These are phyloP conservation scores for Vitis rotundifolia DNA, from an alignment of 164 flowering plant species.

Conservation along the genomic window DNA sequence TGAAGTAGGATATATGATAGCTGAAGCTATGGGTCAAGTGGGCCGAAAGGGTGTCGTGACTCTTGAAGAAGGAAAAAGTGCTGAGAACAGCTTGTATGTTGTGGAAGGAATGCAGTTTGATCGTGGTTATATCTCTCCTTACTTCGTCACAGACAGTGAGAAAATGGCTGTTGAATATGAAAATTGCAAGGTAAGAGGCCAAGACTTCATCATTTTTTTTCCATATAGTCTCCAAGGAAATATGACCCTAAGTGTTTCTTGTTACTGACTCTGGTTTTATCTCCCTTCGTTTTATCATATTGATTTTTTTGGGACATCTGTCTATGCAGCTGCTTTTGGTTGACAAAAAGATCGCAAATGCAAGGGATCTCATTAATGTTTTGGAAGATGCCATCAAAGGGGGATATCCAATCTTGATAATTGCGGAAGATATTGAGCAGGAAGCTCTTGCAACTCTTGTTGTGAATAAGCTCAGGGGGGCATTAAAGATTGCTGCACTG, in stretches of 20 bases:
- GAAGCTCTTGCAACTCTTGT: slow-evolving; percentile 98
- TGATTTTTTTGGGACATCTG: neutral
- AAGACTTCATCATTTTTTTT: neutral
- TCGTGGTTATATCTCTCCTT: slow-evolving; percentile 95
- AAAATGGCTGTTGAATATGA: slow-evolving; percentile 94
- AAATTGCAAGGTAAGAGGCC: slow-evolving; percentile 75
- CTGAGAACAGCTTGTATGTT: slow-evolving; percentile 87
- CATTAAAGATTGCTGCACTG: slow-evolving; percentile 91
- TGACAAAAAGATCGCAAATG: slow-evolving; percentile 94
- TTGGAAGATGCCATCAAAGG: slow-evolving; percentile 90
- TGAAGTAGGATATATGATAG: slow-evolving; percentile 94
- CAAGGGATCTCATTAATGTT: slow-evolving; percentile 80
- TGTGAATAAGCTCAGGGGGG: slow-evolving; percentile 91
- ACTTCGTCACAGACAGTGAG: slow-evolving; percentile 94
- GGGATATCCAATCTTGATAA: slow-evolving; percentile 76
- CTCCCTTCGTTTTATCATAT: no score
- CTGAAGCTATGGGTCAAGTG: slow-evolving; percentile 95
- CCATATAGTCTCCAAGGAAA: neutral
- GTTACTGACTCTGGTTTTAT: no score
- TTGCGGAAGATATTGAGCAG: slow-evolving; percentile 97
- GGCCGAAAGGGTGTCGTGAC: slow-evolving; percentile 98
- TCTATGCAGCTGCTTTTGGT: slow-evolving; percentile 83
- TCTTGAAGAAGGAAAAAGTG: slow-evolving; percentile 97
- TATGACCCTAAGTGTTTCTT: no score
- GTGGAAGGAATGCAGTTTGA: slow-evolving; percentile 99